Conservation (phyloP, 164 flowering plant genomes). For the Magnolia kwangsiensis region DNA sequence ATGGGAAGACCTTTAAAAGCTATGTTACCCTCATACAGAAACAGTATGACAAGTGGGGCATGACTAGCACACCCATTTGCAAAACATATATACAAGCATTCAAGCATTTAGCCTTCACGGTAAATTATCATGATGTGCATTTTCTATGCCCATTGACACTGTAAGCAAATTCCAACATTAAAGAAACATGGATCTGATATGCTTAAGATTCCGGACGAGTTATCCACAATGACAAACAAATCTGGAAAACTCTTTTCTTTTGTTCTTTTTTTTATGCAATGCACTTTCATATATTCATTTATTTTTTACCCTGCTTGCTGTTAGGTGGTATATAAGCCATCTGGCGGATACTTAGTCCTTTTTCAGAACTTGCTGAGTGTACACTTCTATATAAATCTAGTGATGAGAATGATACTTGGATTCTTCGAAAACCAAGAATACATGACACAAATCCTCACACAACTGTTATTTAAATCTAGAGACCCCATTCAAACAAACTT, state of each 20-base stretch:
- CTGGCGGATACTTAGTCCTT: too few relatives aligned
- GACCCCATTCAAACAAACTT: too few relatives aligned
- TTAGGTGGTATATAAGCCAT: too few relatives aligned
- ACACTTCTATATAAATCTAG: too few relatives aligned
- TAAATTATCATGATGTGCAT: neutral
- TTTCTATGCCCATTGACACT: neutral
- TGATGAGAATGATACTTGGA: too few relatives aligned
- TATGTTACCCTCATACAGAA: neutral
- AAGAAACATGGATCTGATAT: constrained; percentile 4
- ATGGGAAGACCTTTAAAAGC: neutral
- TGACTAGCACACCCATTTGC: neutral
- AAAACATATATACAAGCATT: neutral
- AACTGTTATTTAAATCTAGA: too few relatives aligned
- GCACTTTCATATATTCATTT: too few relatives aligned
- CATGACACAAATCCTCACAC: too few relatives aligned
- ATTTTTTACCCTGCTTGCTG: too few relatives aligned
- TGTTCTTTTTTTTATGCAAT: too few relatives aligned
- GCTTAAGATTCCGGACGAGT: neutral
- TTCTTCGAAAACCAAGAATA: too few relatives aligned
- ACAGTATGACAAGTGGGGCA: neutral
- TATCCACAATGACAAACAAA: neutral
- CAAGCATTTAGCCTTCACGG: neutral
- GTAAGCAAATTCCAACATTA: neutral
- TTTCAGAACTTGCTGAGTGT: too few relatives aligned
- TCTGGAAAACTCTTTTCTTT: neutral